phyloP scores from a whole-genome alignment of 352 stramenopile genomes.

The Pythium periplocum region DNA sequence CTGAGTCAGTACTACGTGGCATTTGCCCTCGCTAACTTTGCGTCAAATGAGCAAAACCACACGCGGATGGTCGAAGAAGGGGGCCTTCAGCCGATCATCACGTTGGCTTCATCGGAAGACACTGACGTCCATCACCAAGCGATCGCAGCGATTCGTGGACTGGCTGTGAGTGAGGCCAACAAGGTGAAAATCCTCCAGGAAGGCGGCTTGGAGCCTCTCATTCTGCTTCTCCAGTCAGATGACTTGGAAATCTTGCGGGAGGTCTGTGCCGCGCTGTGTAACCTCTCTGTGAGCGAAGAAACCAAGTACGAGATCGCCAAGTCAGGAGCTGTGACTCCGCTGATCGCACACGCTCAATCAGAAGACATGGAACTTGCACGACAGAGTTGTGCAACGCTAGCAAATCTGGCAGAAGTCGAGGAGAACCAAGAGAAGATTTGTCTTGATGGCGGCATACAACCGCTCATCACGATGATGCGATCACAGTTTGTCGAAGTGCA shows the following conservation, averaged over 20 bases:
- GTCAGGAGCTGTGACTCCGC: conserved; percentile 83
- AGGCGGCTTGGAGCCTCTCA: conserved; percentile 92
- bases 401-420: conserved; percentile 93
- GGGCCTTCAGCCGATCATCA: conserved; percentile 94
- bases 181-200: conserved; percentile 97
- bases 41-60: conserved; percentile 91
- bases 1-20: conserved; percentile 95
- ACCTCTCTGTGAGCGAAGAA: conserved; percentile 93
- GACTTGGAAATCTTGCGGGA: conserved; percentile 94
- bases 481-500: conserved; percentile 95
- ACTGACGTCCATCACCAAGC: conserved; percentile 94
- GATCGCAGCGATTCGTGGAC: conserved; percentile 89
- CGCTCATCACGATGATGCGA: conserved; percentile 92
- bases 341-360: conserved; percentile 90
- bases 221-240: conserved; percentile 83
- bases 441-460: conserved; percentile 86
- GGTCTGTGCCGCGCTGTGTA: conserved; percentile 92
- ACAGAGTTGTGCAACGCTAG: conserved; percentile 90
- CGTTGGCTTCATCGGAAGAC: conserved; percentile 87
- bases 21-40: conserved; percentile 93
- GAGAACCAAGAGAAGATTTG: conserved; percentile 95
- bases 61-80: conserved; percentile 93
- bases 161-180: conserved; percentile 88
- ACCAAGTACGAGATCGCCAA: conserved; percentile 98
- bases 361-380: conserved; percentile 91